Percentiles rank a stretch among this genome's conserved stretches.
Evolutionary conservation across 768 basidiomycete genomes (phyloP).

Genomic region (Mycena pura): DNA sequence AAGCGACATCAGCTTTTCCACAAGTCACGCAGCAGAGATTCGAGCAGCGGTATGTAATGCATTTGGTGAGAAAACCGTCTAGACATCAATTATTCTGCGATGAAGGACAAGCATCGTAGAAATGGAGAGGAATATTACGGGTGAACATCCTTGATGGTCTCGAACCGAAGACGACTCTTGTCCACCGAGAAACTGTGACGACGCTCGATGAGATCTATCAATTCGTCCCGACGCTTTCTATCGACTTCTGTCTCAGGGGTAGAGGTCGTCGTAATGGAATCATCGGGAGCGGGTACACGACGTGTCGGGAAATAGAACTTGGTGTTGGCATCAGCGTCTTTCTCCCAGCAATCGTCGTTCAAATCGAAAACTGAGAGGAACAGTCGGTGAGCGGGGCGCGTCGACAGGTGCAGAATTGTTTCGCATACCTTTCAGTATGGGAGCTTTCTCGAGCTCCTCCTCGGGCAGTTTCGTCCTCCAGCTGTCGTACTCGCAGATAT

Average conservation of each 20-base stretch:
- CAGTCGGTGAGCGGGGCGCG: not conserved
- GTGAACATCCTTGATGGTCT: conserved; percentile 5
- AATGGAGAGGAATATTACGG: not conserved
- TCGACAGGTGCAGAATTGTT: not conserved
- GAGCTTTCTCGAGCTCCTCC: not conserved
- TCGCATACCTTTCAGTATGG: not conserved
- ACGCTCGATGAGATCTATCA: not conserved
- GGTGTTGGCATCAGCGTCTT: not conserved
- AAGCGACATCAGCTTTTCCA: no score
- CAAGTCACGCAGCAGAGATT: no score
- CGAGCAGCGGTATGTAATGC: not conserved
- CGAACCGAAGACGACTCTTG: conserved; percentile 7
- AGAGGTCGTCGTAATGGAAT: not conserved
- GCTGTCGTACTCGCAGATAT: not conserved
- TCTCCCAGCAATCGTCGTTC: not conserved
- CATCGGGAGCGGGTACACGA: not conserved
- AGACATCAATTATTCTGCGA: not conserved
- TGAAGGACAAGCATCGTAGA: not conserved
- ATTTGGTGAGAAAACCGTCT: not conserved
- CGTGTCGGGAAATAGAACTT: conserved; percentile 1
- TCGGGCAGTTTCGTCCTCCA: not conserved
- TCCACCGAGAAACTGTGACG: conserved; percentile 4
- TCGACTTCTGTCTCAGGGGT: conserved; percentile 7
- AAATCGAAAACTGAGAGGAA: not conserved
- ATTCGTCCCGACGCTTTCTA: conserved; percentile 1